These are phyloP conservation scores for Pueraria montana DNA, from an alignment of 306 rosid species.

Conservation along the genomic window DNA sequence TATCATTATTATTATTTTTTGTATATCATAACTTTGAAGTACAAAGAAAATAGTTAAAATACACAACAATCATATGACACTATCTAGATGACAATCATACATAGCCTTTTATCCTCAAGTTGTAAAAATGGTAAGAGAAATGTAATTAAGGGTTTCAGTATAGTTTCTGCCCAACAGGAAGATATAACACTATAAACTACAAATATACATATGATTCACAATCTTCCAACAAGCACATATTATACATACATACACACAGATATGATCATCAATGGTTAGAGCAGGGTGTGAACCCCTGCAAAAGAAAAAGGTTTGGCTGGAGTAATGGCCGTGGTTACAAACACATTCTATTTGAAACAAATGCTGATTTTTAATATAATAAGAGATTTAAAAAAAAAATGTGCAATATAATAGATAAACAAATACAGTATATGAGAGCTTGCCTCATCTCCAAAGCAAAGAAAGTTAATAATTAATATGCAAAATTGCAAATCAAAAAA, in stretches of 20 bases:
- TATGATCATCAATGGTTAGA: conserved; percentile 10
- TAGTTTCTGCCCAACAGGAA: background rate
- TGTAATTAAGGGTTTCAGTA: background rate
- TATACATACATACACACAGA: background rate
- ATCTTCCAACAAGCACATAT: background rate
- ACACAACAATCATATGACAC: conserved; percentile 15
- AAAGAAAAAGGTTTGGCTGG: background rate
- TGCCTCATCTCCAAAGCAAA: conserved; percentile 21
- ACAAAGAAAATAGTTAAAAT: conserved; percentile 4
- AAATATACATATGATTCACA: background rate
- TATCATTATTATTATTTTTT: conserved; percentile 29
- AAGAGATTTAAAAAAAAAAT: background rate
- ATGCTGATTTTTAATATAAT: background rate
- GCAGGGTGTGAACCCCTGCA: background rate
- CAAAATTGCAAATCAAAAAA: conserved; percentile 31
- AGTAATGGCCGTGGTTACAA: conserved; percentile 33
- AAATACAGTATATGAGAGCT: conserved; percentile 1
- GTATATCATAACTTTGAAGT: conserved; percentile 29
- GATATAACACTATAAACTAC: conserved; percentile 11
- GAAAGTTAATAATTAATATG: conserved; percentile 19
- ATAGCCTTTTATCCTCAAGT: conserved; percentile 4
- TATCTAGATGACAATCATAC: background rate
- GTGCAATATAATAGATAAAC: conserved; percentile 12
- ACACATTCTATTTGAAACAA: conserved; percentile 1
- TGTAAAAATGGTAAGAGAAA: conserved; percentile 25